Conservation (phyloP, 2,329 filamentous ascomycete genomes). For the Torrubiella hemipterigena region DNA sequence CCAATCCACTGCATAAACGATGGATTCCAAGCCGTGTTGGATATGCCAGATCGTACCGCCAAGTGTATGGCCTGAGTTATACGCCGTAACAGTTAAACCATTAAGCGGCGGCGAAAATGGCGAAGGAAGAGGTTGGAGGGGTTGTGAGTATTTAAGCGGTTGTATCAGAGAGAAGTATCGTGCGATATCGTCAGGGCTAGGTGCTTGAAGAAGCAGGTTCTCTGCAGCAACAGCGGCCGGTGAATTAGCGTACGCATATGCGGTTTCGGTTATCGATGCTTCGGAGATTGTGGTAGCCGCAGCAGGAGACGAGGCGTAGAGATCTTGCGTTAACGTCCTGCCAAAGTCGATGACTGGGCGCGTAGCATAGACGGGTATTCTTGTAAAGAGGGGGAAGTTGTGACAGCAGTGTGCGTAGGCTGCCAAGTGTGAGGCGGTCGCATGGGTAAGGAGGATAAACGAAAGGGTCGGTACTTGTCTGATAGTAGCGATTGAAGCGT, state of each 20-base stretch:
- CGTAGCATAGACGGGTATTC: conserved; percentile 91
- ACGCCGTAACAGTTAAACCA: conserved; percentile 87
- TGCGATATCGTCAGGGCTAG: conserved; percentile 78
- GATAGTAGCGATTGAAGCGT: too few relatives aligned
- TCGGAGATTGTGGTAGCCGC: conserved; percentile 73
- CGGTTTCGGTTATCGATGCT: conserved; percentile 55
- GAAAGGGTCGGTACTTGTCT: conserved; percentile 88
- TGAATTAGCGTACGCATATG: conserved; percentile 40
- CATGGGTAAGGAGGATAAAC: conserved; percentile 86
- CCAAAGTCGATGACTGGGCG: conserved; percentile 87
- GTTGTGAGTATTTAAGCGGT: conserved; percentile 91
- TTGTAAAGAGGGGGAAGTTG: conserved; percentile 80
- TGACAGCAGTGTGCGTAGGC: conserved; percentile 97
- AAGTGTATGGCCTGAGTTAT: conserved; percentile 90
- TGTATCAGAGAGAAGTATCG: conserved; percentile 86
- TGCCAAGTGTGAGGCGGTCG: conserved; percentile 80
- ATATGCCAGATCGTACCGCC: conserved; percentile 99
- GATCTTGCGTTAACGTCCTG: conserved; percentile 78
- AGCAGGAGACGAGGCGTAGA: conserved; percentile 83
- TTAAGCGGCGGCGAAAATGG: conserved; percentile 82
- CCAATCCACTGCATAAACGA: conserved; percentile 97
- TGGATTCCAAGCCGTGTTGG: conserved; percentile 89
- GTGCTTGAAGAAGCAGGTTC: conserved; percentile 54
- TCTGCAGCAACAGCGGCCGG: conserved; percentile 29
- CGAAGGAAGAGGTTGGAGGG: conserved; percentile 77